Evolutionary conservation across 768 basidiomycete genomes (phyloP).

Genomic region (Suillus weaverae): DNA sequence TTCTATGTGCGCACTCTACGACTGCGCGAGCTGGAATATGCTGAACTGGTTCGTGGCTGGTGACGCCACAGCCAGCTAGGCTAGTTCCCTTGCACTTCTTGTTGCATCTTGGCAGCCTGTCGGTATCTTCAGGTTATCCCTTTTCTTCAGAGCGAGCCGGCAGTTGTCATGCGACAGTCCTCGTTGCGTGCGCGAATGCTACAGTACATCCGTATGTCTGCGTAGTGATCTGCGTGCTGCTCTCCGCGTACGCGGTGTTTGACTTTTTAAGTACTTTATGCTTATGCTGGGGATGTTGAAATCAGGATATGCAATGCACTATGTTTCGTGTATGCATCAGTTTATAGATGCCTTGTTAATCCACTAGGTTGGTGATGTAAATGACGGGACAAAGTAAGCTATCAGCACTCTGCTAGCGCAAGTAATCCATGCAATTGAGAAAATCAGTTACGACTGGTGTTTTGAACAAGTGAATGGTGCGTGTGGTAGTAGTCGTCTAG

Average conservation of each 20-base stretch:
- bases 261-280: not conserved
- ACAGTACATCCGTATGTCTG: too few species aligned
- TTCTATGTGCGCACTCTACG: not conserved
- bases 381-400: too few species aligned
- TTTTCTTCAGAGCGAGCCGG: slow-evolving; percentile 3
- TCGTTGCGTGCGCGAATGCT: not conserved
- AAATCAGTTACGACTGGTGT: too few species aligned
- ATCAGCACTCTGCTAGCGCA: too few species aligned
- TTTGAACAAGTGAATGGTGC: too few species aligned
- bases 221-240: not conserved
- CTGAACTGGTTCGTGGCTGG: not conserved
- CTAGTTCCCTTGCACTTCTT: slow-evolving; percentile 13
- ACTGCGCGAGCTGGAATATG: not conserved
- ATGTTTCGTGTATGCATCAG: not conserved
- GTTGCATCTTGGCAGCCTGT: slow-evolving; percentile 16
- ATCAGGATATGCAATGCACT: not conserved
- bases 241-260: not conserved
- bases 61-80: not conserved
- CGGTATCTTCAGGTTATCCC: slow-evolving; percentile 2
- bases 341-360: not conserved
- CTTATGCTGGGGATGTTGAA: not conserved
- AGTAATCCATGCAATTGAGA: too few species aligned
- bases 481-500: too few species aligned
- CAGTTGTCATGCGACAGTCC: not conserved
- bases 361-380: too few species aligned